Evolutionary conservation across 768 basidiomycete genomes (phyloP), one percentile per base, ranked within the genome.

Genomic region (Dioszegia hungarica): DNA sequence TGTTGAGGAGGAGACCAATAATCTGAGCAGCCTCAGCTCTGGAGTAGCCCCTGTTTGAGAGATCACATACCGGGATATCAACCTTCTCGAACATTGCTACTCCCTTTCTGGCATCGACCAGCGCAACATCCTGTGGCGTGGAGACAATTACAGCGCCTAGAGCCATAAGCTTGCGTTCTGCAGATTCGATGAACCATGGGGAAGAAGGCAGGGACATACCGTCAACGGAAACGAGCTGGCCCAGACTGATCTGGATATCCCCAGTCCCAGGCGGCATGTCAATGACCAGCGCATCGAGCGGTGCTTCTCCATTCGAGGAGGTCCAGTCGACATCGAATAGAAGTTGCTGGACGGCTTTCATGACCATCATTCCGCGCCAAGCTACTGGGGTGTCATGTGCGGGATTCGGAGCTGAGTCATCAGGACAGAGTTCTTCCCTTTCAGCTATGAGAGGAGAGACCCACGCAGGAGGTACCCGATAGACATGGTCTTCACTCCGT

Each of bases 261-360:
- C 94, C 94, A 0, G 94, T 99, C 0, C 94, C 94, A 0, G 94
- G 94, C 2, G 94, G 94, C 86, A 95, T 90, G 73, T 99, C 94
- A 24, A 97, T 79, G 6, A 97, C 88, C 15, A 99, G 80, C 0
- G 91, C 80, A 66, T 99, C 94, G 28, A 97, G 77, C 2, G 83
- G 78, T 4, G 78, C 78, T 19, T 22, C 17, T 1, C 79, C 79
- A 11, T 67, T 73, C 5, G 54, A 25, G 15, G 62, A 51, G 1
- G 68, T 71, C 93, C 94, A 97, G 73, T 97, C 93, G 5, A 95
- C 90, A 63, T 97, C 91, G 67, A 99, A 97, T 0, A 97, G 81
- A 0, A 98, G 80, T 58, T 97, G 93, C 73, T 97, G 93, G 0
- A 93, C 90, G 24, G 93, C 92, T 71, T 97, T 97, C 78, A 94